Percentiles rank a stretch among this genome's conserved stretches.
These are phyloP conservation scores for Agroathelia rolfsii DNA, from an alignment of 1,284 basidiomycete genomes.

Conservation along the genomic window DNA sequence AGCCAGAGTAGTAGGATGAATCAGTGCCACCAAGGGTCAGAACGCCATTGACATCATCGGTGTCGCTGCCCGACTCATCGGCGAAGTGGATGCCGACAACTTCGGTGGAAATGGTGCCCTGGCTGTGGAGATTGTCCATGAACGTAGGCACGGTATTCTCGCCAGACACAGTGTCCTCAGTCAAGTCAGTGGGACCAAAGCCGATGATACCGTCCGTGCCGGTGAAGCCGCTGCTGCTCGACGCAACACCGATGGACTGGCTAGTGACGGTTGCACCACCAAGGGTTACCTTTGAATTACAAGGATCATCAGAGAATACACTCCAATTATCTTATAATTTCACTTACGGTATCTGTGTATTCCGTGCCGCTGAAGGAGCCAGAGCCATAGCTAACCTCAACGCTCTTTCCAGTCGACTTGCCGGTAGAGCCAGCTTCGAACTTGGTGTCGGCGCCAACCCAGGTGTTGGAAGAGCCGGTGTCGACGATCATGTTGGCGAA, in stretches of 20 bases:
- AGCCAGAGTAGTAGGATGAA: constrained; percentile 34
- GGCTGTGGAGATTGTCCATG: constrained; percentile 36
- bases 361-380: background rate
- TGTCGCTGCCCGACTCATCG: constrained; percentile 22
- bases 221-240: constrained; percentile 24
- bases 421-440: background rate
- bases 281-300: constrained; percentile 12
- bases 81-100: constrained; percentile 42
- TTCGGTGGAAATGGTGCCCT: constrained; percentile 26
- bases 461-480: constrained; percentile 2
- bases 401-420: background rate
- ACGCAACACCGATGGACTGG: constrained; percentile 53
- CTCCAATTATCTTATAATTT: background rate
- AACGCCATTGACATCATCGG: constrained; percentile 17
- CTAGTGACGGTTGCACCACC: constrained; percentile 21
- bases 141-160: constrained; percentile 31
- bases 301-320: too few relatives aligned
- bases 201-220: constrained; percentile 46
- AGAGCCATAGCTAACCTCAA: constrained; percentile 5
- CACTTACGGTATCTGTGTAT: constrained; percentile 17
- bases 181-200: constrained; percentile 43
- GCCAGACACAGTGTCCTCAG: constrained; percentile 29
- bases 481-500: too few relatives aligned
- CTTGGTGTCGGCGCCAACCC: constrained; percentile 1
- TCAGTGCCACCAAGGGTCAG: constrained; percentile 38